Base-by-base conservation (phyloP, 345 rosid species). In the Trapa bicornis region DNA sequence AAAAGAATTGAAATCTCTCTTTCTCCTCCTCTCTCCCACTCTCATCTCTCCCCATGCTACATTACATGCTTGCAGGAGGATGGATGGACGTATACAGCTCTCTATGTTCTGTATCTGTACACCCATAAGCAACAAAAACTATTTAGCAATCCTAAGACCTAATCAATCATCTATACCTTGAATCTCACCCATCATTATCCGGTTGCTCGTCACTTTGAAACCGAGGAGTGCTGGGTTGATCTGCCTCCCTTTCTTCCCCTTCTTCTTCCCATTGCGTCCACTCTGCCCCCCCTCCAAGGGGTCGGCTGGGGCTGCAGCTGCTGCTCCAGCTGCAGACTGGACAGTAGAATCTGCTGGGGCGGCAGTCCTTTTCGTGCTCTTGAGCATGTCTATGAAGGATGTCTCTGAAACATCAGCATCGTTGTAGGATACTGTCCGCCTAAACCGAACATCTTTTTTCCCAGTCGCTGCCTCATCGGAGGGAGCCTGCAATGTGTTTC, bases 101-200 rank as follows among this genome's bases (percentile, higher is more conserved):
- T 5, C 9, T 45, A 45, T 7, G 7, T 45, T 45, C 48, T 45
- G 5, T 45, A 45, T 11, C 48, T 45, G 48, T 45, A 22, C 29
- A n/a, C n/a, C n/a, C n/a, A n/a, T n/a, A n/a, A n/a, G n/a, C n/a
- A n/a, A 45, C 48, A 45, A 2, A 45, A 45, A 45, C 5, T 6
- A 45, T 45, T 45, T 45, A 6, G 48, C 48, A 45, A 45, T 45
- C 48, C 13, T 45, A 45, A 45, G 12, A 45, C 48, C 29, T 22
- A 22, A 22, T 22, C 11, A 45, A 45, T 45, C 48, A 9, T 88
- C 89, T 50, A 81, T 37, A 0, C 88, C 79, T 33, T 72, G 93
- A 66, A 88, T 91, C 73, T 91, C 93, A n/a, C 96, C 97, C 96
- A 88, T 91, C 82, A 91, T 81, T 11, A 91, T 88, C 10, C 96